Percentiles rank a stretch among this genome's conserved stretches.
phyloP scores from a whole-genome alignment of 2,329 filamentous ascomycete genomes.

The Colletotrichum phormii region DNA sequence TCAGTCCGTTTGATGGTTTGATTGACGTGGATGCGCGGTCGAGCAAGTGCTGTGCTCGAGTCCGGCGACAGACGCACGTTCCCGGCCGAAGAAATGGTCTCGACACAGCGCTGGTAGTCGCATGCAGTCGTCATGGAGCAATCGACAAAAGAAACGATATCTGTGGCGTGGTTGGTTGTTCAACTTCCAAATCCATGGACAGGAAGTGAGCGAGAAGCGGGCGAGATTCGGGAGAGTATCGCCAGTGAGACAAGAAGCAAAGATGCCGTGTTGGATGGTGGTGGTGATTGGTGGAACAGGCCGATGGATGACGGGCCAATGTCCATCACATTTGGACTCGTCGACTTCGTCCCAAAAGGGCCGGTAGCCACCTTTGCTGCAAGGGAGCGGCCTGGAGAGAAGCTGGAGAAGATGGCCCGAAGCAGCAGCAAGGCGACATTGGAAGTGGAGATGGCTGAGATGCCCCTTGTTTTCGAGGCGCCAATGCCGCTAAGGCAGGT shows the following conservation, averaged over 20 bases:
- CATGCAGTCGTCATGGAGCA: slow-evolving; percentile 1
- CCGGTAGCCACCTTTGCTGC: slow-evolving; percentile 9
- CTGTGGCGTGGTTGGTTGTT: neutral
- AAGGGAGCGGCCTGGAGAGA: slow-evolving; percentile 23
- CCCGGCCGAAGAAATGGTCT: neutral
- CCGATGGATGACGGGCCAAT: neutral
- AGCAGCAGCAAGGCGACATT: slow-evolving; percentile 23
- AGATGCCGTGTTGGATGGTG: neutral
- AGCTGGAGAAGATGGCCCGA: slow-evolving; percentile 24
- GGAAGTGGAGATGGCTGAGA: slow-evolving; percentile 15
- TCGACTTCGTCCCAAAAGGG: slow-evolving; percentile 12
- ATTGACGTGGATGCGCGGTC: slow-evolving; percentile 17
- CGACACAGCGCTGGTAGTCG: slow-evolving; percentile 5
- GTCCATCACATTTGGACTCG: slow-evolving; percentile 3
- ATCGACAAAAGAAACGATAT: neutral
- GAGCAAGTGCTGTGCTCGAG: slow-evolving; percentile 6
- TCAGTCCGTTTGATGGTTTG: slow-evolving; percentile 16
- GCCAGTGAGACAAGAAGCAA: slow-evolving; percentile 6
- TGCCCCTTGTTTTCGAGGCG: slow-evolving; percentile 28
- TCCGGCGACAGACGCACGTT: slow-evolving; percentile 12
- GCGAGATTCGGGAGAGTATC: neutral
- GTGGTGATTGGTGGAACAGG: neutral
- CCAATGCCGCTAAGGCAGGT: slow-evolving; percentile 23
- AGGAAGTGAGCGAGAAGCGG: neutral
- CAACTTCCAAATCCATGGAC: slow-evolving; percentile 1